Evolutionary conservation across 495 filamentous ascomycete genomes (phyloP), one percentile per base, ranked within the genome.

Genomic region (Podospora tetraspora): DNA sequence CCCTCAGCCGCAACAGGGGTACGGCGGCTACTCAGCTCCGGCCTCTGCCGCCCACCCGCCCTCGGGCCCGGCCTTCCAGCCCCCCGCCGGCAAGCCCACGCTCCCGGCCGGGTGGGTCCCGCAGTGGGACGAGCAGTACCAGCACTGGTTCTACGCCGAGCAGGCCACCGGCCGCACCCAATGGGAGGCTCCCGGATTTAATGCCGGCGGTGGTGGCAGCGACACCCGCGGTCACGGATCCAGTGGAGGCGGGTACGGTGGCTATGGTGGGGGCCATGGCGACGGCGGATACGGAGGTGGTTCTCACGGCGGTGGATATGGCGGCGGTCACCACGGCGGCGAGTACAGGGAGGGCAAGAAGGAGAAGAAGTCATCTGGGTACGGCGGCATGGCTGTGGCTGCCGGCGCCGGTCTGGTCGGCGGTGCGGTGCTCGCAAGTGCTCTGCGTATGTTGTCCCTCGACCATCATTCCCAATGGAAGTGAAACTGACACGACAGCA

Each of bases 91-190:
- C 71, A 82, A 79, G 57, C 85, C 86, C 10, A 83, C 85, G 21
- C 79, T 88, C 24, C 86, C 87, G 1, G 64, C 75, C 0, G 88
- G 87, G 68, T 90, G 89, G 89, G 72, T 78, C 60, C 82, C 87
- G 22, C 81, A 81, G 67, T 90, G 84, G 83, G 87, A 90, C 65
- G 79, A 82, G 57, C 79, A 77, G 57, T 74, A 78, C 58, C 83
- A 87, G 64, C 85, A 85, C 64, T 89, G 84, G 75, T 87, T 85
- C 78, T 90, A 84, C 72, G 79, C 86, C 57, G 85, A 90, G 66
- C 78, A 85, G 57, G 75, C 83, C 37, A 88, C 84, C 11, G 87
- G 86, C 52, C 84, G 84, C 64, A 79, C 86, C 1, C 85, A 87
- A 69, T 91, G 86, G 85, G 87, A 88, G 68, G 76, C 79, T 0